Evolutionary conservation across 768 basidiomycete species (phyloP).

Genomic region (Clathrus columnatus): DNA sequence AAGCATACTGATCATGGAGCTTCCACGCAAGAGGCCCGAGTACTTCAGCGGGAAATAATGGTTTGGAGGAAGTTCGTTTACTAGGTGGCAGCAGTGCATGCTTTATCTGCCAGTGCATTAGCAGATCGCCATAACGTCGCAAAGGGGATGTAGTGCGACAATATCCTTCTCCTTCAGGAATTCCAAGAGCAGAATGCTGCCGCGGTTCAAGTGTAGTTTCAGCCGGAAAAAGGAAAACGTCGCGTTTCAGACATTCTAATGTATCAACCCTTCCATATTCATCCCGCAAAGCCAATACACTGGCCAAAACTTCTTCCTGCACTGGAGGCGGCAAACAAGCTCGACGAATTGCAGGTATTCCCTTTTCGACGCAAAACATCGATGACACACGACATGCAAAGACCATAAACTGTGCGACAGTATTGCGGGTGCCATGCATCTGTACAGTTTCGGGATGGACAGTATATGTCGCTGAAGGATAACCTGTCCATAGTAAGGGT

Average conservation of each 20-base stretch:
- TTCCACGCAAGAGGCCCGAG: slow-evolving; percentile 36
- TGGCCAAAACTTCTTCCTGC: slow-evolving; percentile 29
- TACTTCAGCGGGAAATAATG: slow-evolving; percentile 39
- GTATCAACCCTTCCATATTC: slow-evolving; percentile 36
- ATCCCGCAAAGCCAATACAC: slow-evolving; percentile 42
- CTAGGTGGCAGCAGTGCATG: slow-evolving; percentile 38
- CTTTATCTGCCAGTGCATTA: slow-evolving; percentile 93
- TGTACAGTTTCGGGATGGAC: slow-evolving; percentile 23
- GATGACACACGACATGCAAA: slow-evolving; percentile 70
- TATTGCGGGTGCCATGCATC: slow-evolving; percentile 36
- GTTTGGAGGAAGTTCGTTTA: slow-evolving; percentile 21
- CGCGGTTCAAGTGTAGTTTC: slow-evolving; percentile 44
- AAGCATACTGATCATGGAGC: slow-evolving; percentile 29
- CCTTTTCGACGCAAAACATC: slow-evolving; percentile 50
- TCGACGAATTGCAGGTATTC: slow-evolving; percentile 59
- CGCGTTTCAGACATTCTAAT: slow-evolving; percentile 25
- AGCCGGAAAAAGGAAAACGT: slow-evolving; percentile 28
- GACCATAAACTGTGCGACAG: slow-evolving; percentile 81
- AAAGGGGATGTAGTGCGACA: slow-evolving; percentile 78
- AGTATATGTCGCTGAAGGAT: slow-evolving; percentile 41
- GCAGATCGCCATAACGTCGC: slow-evolving; percentile 72
- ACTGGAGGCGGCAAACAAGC: slow-evolving; percentile 25
- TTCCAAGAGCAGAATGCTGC: slow-evolving; percentile 60
- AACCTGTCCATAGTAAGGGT: slow-evolving; percentile 32
- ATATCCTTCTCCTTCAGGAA: slow-evolving; percentile 74